Conservation (phyloP, 106 monocot species). For the Dioscorea alata region DNA sequence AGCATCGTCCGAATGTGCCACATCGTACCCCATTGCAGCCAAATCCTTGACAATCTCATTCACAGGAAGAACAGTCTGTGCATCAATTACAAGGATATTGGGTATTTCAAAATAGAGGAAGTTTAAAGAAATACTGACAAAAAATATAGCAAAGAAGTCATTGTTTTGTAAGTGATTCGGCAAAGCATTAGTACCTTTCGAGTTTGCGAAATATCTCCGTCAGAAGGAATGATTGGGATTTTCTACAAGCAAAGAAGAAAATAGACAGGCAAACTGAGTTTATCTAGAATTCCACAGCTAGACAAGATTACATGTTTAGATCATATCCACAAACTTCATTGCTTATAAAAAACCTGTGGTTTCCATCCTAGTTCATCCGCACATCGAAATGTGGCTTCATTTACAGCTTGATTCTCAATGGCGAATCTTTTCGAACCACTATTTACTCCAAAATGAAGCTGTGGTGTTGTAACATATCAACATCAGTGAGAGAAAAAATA, state of each 20-base stretch:
- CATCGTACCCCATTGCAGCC: constrained; percentile 50
- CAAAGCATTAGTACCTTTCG: constrained; percentile 25
- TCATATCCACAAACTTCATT: neutral
- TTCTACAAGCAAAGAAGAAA: constrained; percentile 13
- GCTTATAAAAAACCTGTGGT: constrained; percentile 51
- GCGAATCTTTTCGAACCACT: constrained; percentile 87
- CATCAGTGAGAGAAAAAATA: too few relatives aligned
- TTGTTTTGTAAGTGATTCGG: too few relatives aligned
- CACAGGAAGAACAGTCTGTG: constrained; percentile 64
- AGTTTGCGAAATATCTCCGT: constrained; percentile 30
- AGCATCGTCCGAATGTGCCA: constrained; percentile 61
- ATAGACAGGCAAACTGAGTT: too few relatives aligned
- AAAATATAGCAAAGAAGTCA: too few relatives aligned
- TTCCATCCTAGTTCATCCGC: constrained; percentile 97
- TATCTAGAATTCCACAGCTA: too few relatives aligned
- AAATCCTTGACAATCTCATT: constrained; percentile 36
- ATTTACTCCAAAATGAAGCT: constrained; percentile 95
- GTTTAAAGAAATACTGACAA: too few relatives aligned
- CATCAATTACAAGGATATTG: neutral
- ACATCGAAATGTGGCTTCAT: constrained; percentile 91
- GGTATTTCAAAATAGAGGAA: too few relatives aligned
- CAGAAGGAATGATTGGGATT: constrained; percentile 37
- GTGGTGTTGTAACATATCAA: neutral
- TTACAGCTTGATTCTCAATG: constrained; percentile 83
- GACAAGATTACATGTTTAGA: too few relatives aligned